These are phyloP conservation scores for Cutaneotrichosporon cavernicola DNA, from an alignment of 1,284 basidiomycete genomes.

Conservation along the genomic window DNA sequence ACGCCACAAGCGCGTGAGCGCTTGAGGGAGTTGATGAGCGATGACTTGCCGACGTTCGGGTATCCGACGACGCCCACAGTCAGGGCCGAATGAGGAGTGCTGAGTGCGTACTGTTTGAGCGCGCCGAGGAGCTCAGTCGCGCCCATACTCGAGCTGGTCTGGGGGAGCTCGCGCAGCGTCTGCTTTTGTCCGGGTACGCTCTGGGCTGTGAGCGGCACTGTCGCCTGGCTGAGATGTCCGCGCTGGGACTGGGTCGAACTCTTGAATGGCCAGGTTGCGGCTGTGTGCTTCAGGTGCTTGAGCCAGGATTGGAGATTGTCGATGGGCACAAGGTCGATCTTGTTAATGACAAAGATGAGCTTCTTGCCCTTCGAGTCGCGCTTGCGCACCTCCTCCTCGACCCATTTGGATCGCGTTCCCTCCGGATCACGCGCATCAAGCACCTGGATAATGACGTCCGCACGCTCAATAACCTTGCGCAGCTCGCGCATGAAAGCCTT, in stretches of 20 bases:
- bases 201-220: slow-evolving; percentile 45
- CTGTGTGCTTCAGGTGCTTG: slow-evolving; percentile 81
- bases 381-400: slow-evolving; percentile 84
- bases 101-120: slow-evolving; percentile 82
- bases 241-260: slow-evolving; percentile 80
- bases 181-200: slow-evolving; percentile 51
- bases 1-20: slow-evolving; percentile 82
- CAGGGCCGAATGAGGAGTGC: slow-evolving; percentile 66
- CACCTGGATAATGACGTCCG: slow-evolving; percentile 77
- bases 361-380: slow-evolving; percentile 82
- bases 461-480: slow-evolving; percentile 88
- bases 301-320: slow-evolving; percentile 90
- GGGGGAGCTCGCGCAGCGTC: slow-evolving; percentile 51
- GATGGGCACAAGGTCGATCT: slow-evolving; percentile 87
- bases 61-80: slow-evolving; percentile 95
- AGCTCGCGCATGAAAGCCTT: slow-evolving; percentile 69
- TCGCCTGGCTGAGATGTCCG: slow-evolving; percentile 63
- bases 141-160: slow-evolving; percentile 65
- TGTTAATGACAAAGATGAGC: slow-evolving; percentile 85
- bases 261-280: slow-evolving; percentile 91
- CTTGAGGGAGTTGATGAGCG: slow-evolving; percentile 91
- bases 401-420: slow-evolving; percentile 77
- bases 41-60: slow-evolving; percentile 96
- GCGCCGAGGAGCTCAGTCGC: slow-evolving; percentile 70
- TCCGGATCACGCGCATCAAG: slow-evolving; percentile 90